Evolutionary conservation across 2,329 filamentous ascomycete species (phyloP).

Genomic region (Botrytis aclada): DNA sequence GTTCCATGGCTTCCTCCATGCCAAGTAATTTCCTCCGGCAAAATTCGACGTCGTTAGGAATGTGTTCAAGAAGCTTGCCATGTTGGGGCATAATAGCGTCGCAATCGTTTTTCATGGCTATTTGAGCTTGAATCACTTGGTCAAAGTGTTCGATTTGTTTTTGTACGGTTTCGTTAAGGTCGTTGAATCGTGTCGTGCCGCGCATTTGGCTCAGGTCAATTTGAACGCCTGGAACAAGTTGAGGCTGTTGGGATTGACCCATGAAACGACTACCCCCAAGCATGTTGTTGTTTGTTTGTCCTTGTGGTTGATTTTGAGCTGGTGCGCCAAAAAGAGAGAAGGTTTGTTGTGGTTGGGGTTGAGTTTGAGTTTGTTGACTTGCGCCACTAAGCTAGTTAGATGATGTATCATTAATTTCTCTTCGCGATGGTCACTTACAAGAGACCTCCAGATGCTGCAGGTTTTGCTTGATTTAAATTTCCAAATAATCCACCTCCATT

Average conservation of each 20-base stretch:
- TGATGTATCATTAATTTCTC: neutral
- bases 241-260: slow-evolving; percentile 50
- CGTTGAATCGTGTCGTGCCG: slow-evolving; percentile 87
- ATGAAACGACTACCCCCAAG: slow-evolving; percentile 35
- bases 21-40: slow-evolving; percentile 60
- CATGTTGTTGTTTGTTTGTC: slow-evolving; percentile 19
- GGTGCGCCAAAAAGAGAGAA: slow-evolving; percentile 25
- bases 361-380: slow-evolving; percentile 32
- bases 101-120: slow-evolving; percentile 73
- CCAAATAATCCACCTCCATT: slow-evolving; percentile 33
- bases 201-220: slow-evolving; percentile 77
- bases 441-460: slow-evolving; percentile 28
- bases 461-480: slow-evolving; percentile 34
- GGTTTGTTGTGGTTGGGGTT: slow-evolving; percentile 30
- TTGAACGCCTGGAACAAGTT: slow-evolving; percentile 66
- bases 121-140: slow-evolving; percentile 74
- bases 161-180: slow-evolving; percentile 79
- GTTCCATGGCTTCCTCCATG: slow-evolving; percentile 59
- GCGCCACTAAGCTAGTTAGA: slow-evolving; percentile 16
- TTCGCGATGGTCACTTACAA: slow-evolving; percentile 32
- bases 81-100: slow-evolving; percentile 65
- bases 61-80: slow-evolving; percentile 59
- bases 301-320: slow-evolving; percentile 26
- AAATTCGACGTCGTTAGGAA: slow-evolving; percentile 64
- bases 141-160: slow-evolving; percentile 76